Percentiles rank a stretch among this genome's conserved stretches.
Conservation (phyloP, 2,329 filamentous ascomycete species). For the Taxawa tesnikishii region DNA sequence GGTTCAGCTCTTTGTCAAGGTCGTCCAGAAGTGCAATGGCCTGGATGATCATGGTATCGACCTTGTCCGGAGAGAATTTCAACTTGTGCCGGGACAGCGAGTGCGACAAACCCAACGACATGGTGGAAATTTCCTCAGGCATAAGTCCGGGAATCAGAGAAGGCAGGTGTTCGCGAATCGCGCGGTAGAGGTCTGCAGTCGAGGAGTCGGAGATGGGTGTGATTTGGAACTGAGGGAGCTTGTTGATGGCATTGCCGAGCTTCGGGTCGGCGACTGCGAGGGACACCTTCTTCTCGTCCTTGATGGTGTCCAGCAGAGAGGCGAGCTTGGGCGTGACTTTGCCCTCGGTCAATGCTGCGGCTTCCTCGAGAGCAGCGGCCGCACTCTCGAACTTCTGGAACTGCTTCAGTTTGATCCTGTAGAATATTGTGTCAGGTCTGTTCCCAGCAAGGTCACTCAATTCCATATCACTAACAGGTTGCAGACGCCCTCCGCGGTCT, state of each 20-base stretch:
- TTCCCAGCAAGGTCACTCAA: too few relatives aligned
- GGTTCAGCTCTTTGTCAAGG: conserved; percentile 96
- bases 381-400: conserved; percentile 97
- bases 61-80: conserved; percentile 97
- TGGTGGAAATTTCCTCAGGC: conserved; percentile 78
- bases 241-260: conserved; percentile 80
- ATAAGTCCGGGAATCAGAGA: conserved; percentile 82
- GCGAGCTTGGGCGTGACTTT: conserved; percentile 75
- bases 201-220: conserved; percentile 69
- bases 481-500: conserved; percentile 72
- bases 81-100: conserved; percentile 95
- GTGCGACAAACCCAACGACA: conserved; percentile 92
- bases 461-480: conserved; percentile 46
- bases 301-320: conserved; percentile 73
- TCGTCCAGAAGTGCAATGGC: conserved; percentile 90
- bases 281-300: conserved; percentile 95
- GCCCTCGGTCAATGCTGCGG: conserved; percentile 76
- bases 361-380: conserved; percentile 79
- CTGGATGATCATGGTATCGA: conserved; percentile 99
- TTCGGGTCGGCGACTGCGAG: conserved; percentile 90
- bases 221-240: conserved; percentile 78
- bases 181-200: conserved; percentile 83
- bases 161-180: conserved; percentile 80
- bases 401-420: conserved; percentile 73
- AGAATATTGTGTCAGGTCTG: not conserved